phyloP scores from a whole-genome alignment of 192 early-diverging fungal species.

The Coemansia sp. region DNA sequence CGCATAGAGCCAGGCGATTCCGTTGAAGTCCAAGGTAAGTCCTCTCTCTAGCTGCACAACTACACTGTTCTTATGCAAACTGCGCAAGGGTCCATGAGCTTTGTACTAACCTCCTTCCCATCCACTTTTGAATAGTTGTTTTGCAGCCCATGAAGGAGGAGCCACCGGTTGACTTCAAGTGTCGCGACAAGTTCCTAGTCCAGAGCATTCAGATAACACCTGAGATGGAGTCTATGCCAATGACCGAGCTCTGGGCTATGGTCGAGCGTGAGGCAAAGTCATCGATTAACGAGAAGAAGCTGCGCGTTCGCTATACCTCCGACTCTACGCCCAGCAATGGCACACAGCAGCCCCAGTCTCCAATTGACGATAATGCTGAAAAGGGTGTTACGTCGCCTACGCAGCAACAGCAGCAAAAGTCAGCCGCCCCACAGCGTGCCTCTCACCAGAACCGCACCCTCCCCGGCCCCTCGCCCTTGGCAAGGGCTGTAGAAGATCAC shows the following conservation, averaged over 20 bases:
- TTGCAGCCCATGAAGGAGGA: constrained; percentile 89
- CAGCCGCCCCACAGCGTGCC: constrained; percentile 14
- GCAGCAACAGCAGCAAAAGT: constrained; percentile 25
- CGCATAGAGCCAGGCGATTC: constrained; percentile 67
- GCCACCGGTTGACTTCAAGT: constrained; percentile 73
- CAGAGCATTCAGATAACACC: constrained; percentile 79
- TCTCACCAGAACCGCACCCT: constrained; percentile 17
- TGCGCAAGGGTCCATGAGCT: neutral
- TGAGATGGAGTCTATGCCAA: constrained; percentile 64
- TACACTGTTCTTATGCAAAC: neutral
- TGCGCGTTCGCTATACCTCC: constrained; percentile 63
- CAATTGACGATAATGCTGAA: neutral
- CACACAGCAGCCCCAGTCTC: constrained; percentile 13
- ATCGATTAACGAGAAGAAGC: constrained; percentile 68
- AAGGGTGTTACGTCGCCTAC: constrained; percentile 6
- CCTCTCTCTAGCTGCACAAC: neutral
- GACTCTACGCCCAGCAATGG: constrained; percentile 30
- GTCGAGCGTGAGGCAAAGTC: constrained; percentile 64
- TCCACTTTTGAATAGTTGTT: constrained; percentile 59
- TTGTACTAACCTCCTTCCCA: neutral
- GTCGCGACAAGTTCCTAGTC: constrained; percentile 97
- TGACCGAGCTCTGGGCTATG: constrained; percentile 72
- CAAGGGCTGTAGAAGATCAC: constrained; percentile 17
- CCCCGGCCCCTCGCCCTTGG: constrained; percentile 39
- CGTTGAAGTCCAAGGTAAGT: constrained; percentile 76